A percentile compares a stretch with the other conserved stretches of the same genome.
phyloP scores from a whole-genome alignment of 306 rosid species.

The Luffa acutangula region DNA sequence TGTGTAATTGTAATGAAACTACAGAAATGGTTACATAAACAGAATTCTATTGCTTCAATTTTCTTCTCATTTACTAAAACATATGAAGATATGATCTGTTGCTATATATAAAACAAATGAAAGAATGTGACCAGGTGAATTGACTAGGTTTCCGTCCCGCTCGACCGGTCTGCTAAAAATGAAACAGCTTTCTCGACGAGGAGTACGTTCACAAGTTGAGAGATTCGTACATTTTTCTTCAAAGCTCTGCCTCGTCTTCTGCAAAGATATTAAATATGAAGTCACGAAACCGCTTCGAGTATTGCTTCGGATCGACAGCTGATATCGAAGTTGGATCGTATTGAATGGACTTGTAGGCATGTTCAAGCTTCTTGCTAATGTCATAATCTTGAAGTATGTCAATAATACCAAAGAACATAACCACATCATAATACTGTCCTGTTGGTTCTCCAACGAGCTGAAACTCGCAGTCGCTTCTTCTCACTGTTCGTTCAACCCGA shows the following conservation, averaged over 20 bases:
- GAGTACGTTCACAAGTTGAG: background rate
- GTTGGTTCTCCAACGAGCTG: slow-evolving; percentile 73
- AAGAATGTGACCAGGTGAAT: background rate
- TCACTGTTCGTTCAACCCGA: slow-evolving; percentile 54
- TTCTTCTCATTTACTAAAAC: slow-evolving; percentile 7
- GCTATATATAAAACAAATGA: slow-evolving; percentile 4
- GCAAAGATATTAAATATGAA: slow-evolving; percentile 60
- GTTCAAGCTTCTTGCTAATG: slow-evolving; percentile 97
- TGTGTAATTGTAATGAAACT: slow-evolving; percentile 3
- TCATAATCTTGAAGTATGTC: slow-evolving; percentile 98
- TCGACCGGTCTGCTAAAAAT: background rate
- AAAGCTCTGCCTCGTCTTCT: slow-evolving; percentile 20
- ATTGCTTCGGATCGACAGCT: slow-evolving; percentile 85
- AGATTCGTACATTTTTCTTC: background rate
- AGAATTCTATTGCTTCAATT: background rate
- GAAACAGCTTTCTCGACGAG: background rate
- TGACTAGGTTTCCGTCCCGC: background rate
- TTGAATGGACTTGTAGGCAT: slow-evolving; percentile 90
- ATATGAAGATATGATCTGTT: slow-evolving; percentile 1
- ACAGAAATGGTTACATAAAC: background rate
- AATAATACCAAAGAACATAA: slow-evolving; percentile 67
- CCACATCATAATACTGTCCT: slow-evolving; percentile 67
- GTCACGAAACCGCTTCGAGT: slow-evolving; percentile 85
- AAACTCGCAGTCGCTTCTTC: slow-evolving; percentile 43
- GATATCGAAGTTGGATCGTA: slow-evolving; percentile 86